Evolutionary conservation across 805 yeast species (phyloP).

Genomic region (Millerago galiae): DNA sequence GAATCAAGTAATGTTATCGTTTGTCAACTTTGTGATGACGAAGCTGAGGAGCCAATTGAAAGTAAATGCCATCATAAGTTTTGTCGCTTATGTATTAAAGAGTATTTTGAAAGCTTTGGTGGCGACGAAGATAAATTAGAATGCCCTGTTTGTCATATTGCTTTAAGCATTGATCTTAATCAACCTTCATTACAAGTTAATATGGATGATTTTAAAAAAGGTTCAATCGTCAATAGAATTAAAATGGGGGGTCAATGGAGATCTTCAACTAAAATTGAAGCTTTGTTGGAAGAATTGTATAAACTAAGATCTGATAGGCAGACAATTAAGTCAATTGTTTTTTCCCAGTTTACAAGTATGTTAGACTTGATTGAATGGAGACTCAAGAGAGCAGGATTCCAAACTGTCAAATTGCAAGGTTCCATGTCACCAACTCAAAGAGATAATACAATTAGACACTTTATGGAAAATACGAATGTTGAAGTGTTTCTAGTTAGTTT

Average conservation of each 20-base stretch:
- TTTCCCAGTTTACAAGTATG: constrained; percentile 97
- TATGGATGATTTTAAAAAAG: constrained; percentile 47
- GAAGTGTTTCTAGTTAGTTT: constrained; percentile 92
- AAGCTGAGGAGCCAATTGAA: constrained; percentile 95
- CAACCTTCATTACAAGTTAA: constrained; percentile 77
- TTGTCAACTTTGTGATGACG: constrained; percentile 94
- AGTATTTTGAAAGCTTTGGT: constrained; percentile 76
- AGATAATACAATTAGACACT: constrained; percentile 82
- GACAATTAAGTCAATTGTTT: constrained; percentile 92
- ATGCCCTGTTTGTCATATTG: constrained; percentile 96
- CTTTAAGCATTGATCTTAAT: constrained; percentile 80
- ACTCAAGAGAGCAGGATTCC: constrained; percentile 87
- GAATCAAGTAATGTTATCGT: constrained; percentile 46
- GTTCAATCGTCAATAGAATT: constrained; percentile 78
- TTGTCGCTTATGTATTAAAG: constrained; percentile 87
- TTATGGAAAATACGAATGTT: constrained; percentile 87
- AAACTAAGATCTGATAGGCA: constrained; percentile 77
- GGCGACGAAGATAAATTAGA: constrained; percentile 55
- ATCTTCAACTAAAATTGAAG: constrained; percentile 95
- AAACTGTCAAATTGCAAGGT: constrained; percentile 91
- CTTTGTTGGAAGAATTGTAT: constrained; percentile 87
- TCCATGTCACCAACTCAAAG: constrained; percentile 96
- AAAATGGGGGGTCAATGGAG: constrained; percentile 86
- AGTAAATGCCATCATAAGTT: constrained; percentile 91
- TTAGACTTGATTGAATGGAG: constrained; percentile 95